Conservation (phyloP, 306 rosid genomes). For the Datisca glomerata region DNA sequence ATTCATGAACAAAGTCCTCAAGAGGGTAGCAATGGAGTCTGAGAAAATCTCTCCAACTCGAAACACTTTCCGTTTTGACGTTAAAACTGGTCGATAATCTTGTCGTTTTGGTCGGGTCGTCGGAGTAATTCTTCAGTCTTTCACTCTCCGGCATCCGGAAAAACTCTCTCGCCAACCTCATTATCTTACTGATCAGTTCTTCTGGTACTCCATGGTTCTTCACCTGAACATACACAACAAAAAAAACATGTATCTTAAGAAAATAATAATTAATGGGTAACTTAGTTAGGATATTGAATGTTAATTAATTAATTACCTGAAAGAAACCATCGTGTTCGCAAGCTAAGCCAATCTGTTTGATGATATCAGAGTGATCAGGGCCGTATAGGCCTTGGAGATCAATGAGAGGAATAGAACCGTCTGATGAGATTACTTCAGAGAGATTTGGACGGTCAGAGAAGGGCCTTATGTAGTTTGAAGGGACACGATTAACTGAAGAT, state of each 20-base stretch:
- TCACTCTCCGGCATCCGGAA: slow-evolving; percentile 33
- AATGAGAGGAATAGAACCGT: slow-evolving; percentile 21
- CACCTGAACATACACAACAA: slow-evolving; percentile 17
- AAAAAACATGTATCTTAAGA: too few species aligned
- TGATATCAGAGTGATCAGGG: slow-evolving; percentile 16
- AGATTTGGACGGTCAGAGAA: slow-evolving; percentile 31
- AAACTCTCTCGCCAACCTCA: slow-evolving; percentile 21
- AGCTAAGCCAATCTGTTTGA: slow-evolving; percentile 26
- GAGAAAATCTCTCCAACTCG: slow-evolving; percentile 46
- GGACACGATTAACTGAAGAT: slow-evolving; percentile 14
- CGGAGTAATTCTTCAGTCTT: slow-evolving; percentile 39
- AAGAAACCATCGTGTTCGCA: slow-evolving; percentile 35
- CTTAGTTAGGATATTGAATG: not conserved
- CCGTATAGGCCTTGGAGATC: slow-evolving; percentile 32
- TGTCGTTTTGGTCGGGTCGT: slow-evolving; percentile 35
- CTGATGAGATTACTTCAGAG: slow-evolving; percentile 12
- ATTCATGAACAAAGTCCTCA: slow-evolving; percentile 23
- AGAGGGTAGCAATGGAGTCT: slow-evolving; percentile 39
- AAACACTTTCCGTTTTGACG: slow-evolving; percentile 27
- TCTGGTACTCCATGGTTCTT: slow-evolving; percentile 34
- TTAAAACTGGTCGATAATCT: slow-evolving; percentile 45
- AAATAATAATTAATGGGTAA: not conserved
- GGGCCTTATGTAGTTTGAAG: slow-evolving; percentile 30
- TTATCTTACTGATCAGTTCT: slow-evolving; percentile 3
- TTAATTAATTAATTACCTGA: slow-evolving; percentile 10